Evolutionary conservation across 139 green algal species (phyloP).

Genomic region (Haematococcus lacustris): DNA sequence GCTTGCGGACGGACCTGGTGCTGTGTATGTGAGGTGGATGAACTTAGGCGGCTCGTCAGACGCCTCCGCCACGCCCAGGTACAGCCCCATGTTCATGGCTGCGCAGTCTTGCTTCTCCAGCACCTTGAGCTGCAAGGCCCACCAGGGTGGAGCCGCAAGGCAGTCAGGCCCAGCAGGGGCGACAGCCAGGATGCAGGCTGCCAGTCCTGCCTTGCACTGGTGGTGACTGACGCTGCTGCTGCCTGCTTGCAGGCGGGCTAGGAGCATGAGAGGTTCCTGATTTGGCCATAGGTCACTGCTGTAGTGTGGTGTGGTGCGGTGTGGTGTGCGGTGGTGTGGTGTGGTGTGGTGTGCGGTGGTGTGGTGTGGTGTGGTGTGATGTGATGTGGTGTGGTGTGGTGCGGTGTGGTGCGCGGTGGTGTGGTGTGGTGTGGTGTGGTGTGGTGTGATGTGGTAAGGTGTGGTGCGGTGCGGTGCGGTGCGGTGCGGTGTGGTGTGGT

Average conservation of each 20-base stretch:
- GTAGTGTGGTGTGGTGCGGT: too few species aligned
- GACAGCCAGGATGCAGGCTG: background rate
- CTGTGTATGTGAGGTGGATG: constrained; percentile 95
- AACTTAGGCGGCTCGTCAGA: constrained; percentile 80
- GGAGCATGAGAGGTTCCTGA: background rate
- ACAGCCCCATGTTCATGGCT: constrained; percentile 87
- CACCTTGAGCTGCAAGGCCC: constrained; percentile 38
- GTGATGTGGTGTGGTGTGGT: too few species aligned
- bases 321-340: too few species aligned
- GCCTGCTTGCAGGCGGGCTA: background rate
- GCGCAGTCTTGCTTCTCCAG: constrained; percentile 86
- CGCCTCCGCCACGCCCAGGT: constrained; percentile 86
- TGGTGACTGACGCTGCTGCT: background rate
- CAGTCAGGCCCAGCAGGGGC: background rate
- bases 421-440: too few species aligned
- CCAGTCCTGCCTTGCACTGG: background rate
- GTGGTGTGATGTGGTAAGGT: too few species aligned
- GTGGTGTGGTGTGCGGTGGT: too few species aligned
- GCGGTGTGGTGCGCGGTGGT: too few species aligned
- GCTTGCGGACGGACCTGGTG: constrained; percentile 15
- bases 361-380: too few species aligned
- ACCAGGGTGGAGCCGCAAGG: background rate
- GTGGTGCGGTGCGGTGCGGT: too few species aligned
- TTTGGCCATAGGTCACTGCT: background rate
- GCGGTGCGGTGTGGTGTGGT: too few species aligned